phyloP scores from a whole-genome alignment of 208 protist species.

The Leishmania major region DNA sequence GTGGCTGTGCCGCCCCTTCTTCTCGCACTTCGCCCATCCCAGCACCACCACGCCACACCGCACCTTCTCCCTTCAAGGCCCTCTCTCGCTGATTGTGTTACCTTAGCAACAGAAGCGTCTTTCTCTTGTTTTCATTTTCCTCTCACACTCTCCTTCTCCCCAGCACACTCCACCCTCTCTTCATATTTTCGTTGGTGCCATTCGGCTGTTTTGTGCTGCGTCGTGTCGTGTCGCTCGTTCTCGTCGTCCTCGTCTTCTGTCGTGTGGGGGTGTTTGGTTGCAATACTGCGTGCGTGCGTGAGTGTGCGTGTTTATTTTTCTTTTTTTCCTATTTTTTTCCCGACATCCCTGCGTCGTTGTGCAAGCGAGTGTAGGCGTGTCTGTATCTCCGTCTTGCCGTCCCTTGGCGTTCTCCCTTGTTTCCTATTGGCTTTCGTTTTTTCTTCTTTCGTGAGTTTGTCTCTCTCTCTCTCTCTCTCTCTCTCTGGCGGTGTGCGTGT shows the following conservation, averaged over 20 bases:
- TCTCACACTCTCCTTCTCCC: not conserved
- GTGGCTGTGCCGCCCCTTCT: not conserved
- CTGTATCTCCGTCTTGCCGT: not conserved
- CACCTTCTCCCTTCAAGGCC: not conserved
- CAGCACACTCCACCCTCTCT: not conserved
- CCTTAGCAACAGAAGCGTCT: not conserved
- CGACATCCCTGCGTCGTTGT: not conserved
- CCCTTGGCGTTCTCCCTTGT: not conserved
- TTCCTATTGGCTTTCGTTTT: not conserved
- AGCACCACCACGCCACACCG: not conserved
- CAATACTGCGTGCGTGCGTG: not conserved
- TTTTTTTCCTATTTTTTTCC: too few species aligned
- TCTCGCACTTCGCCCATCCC: not conserved
- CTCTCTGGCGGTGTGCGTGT: not conserved
- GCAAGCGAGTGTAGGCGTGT: not conserved
- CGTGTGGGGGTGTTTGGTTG: not conserved
- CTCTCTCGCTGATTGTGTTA: not conserved
- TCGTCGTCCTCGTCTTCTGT: not conserved
- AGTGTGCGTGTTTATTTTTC: not conserved
- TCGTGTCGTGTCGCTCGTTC: not conserved
- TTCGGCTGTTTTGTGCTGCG: not conserved
- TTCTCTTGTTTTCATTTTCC: slow-evolving; percentile 1
- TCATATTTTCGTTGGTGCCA: not conserved
- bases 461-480: too few species aligned
- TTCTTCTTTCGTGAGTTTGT: not conserved